These are phyloP conservation scores for Globisporangium spiculum DNA, from an alignment of 352 stramenopile genomes.

Conservation along the genomic window DNA sequence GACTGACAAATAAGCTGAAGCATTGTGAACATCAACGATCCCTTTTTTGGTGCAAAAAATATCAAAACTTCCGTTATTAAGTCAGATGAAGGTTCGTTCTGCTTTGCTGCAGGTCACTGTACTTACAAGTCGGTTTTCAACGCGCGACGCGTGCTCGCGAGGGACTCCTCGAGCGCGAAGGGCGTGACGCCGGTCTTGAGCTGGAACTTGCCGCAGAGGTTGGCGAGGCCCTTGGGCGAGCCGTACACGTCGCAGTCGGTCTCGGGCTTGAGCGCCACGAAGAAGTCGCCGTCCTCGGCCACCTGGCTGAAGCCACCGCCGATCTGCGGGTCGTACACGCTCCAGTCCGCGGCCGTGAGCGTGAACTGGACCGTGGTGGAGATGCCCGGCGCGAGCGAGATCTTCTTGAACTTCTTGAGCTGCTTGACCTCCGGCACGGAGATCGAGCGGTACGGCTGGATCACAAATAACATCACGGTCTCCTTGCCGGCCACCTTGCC, in stretches of 20 bases:
- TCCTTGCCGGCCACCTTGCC: constrained; percentile 60
- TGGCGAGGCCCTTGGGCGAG: constrained; percentile 17
- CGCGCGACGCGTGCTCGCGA: background rate
- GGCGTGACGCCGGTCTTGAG: constrained; percentile 19
- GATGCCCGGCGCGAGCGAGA: constrained; percentile 46
- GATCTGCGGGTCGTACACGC: constrained; percentile 55
- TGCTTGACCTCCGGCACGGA: constrained; percentile 80
- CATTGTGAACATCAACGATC: background rate
- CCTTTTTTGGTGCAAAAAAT: background rate
- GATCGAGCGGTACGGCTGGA: constrained; percentile 54
- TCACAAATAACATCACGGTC: constrained; percentile 75
- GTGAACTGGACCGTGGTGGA: constrained; percentile 34
- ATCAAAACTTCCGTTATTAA: background rate
- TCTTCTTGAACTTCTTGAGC: constrained; percentile 78
- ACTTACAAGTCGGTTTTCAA: constrained; percentile 4
- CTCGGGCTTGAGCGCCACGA: constrained; percentile 57
- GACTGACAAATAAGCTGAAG: background rate
- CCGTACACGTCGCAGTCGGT: constrained; percentile 46
- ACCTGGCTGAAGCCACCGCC: constrained; percentile 45
- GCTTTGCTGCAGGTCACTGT: background rate
- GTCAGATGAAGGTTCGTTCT: background rate
- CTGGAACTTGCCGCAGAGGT: constrained; percentile 37
- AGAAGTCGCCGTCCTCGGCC: constrained; percentile 47
- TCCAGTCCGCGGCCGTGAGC: constrained; percentile 34
- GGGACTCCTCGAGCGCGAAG: constrained; percentile 10